Evolutionary conservation across 768 basidiomycete species (phyloP).

Genomic region (Xerocomellus amylosporus): DNA sequence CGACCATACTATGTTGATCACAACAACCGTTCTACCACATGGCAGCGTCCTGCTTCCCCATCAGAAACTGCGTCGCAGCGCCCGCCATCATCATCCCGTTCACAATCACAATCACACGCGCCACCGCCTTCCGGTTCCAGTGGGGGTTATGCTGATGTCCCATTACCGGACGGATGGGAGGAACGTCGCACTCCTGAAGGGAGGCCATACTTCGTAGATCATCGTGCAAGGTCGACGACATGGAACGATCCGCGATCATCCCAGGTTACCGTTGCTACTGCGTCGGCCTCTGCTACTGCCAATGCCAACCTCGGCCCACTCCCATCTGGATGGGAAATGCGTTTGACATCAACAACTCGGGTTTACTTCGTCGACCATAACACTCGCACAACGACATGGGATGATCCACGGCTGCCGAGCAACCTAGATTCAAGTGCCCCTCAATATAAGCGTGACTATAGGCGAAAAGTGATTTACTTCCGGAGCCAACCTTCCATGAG

Average conservation of each 20-base stretch:
- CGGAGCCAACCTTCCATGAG: conserved; percentile 86
- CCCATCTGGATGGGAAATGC: conserved; percentile 95
- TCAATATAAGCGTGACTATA: conserved; percentile 94
- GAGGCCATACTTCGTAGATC: conserved; percentile 71
- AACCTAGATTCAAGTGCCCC: conserved; percentile 84
- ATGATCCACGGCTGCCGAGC: conserved; percentile 84
- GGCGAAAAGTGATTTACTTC: conserved; percentile 91
- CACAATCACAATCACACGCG: conserved; percentile 17
- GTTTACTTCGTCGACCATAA: conserved; percentile 96
- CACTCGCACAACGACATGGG: conserved; percentile 87
- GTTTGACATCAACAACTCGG: conserved; percentile 76
- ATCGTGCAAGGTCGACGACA: conserved; percentile 81
- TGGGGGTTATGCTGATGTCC: conserved; percentile 53
- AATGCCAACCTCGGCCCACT: conserved; percentile 72
- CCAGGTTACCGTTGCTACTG: conserved; percentile 46
- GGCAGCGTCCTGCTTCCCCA: conserved; percentile 52
- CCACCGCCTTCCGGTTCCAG: conserved; percentile 32
- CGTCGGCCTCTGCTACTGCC: conserved; percentile 41
- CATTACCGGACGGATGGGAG: conserved; percentile 89
- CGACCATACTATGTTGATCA: conserved; percentile 89
- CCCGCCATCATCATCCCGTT: conserved; percentile 9
- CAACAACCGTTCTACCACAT: conserved; percentile 74
- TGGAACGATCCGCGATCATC: conserved; percentile 82
- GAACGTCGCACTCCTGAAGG: conserved; percentile 89
- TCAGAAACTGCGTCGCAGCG: conserved; percentile 25